phyloP scores from a whole-genome alignment of 768 basidiomycete species.

The Pleurotus cornucopiae region DNA sequence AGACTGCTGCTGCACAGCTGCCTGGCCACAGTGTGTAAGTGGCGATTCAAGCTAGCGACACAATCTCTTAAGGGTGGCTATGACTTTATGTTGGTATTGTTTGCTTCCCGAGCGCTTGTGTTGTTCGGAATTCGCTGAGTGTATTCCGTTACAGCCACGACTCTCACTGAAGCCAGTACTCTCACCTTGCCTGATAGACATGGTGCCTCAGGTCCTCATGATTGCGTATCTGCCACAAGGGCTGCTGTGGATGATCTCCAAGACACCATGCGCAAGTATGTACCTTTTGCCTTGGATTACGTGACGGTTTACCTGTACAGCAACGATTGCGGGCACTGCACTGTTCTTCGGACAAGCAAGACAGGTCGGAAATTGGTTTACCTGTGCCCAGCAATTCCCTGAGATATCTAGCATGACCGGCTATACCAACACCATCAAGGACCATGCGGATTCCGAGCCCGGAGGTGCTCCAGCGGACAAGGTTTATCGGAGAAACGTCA shows the following conservation, averaged over 20 bases:
- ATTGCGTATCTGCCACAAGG: background rate
- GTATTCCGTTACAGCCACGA: constrained; percentile 60
- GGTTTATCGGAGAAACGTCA: constrained; percentile 1
- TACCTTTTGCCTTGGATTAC: background rate
- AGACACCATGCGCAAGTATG: background rate
- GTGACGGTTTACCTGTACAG: constrained; percentile 23
- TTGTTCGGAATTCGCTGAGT: constrained; percentile 4
- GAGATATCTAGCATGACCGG: background rate
- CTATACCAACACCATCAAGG: background rate
- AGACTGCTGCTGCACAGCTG: background rate
- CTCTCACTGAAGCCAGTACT: constrained; percentile 91
- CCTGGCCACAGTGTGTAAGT: background rate
- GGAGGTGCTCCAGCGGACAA: background rate
- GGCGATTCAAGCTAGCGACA: constrained; percentile 3
- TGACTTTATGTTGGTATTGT: background rate
- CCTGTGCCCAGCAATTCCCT: background rate
- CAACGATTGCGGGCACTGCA: background rate
- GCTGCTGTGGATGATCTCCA: background rate
- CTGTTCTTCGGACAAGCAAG: constrained; percentile 6
- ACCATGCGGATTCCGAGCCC: background rate
- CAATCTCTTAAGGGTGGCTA: background rate
- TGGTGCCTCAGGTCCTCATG: background rate
- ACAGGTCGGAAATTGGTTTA: constrained; percentile 5
- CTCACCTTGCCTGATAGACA: background rate
- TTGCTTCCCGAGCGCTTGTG: background rate